A percentile compares a stretch with the other conserved stretches of the same genome.
Evolutionary conservation across 2,329 filamentous ascomycete genomes (phyloP).

Genomic region (Alternaria solani): DNA sequence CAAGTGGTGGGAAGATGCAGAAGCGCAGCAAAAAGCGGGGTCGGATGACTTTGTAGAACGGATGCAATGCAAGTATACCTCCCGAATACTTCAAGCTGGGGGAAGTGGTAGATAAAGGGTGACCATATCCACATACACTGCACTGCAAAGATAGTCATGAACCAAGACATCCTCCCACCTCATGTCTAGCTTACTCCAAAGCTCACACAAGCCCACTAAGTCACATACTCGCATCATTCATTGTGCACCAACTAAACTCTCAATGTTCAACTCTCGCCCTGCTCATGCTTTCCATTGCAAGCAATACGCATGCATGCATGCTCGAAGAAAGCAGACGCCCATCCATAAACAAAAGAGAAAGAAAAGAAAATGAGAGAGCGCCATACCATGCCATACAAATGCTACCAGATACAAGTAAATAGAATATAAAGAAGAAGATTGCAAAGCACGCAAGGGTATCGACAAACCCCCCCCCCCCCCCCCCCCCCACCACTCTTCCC

Average conservation of each 20-base stretch:
- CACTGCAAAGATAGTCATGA: not conserved
- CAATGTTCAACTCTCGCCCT: not conserved
- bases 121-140: not conserved
- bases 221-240: not conserved
- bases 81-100: not conserved
- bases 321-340: not conserved
- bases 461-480: constrained; percentile 16
- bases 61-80: not conserved
- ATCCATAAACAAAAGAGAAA: too few species aligned
- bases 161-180: too few species aligned
- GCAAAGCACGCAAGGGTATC: constrained; percentile 20
- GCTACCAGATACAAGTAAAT: constrained; percentile 15
- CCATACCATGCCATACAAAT: constrained; percentile 31
- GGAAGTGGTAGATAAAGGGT: not conserved
- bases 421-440: not conserved
- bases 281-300: too few species aligned
- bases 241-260: not conserved
- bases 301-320: not conserved
- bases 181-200: too few species aligned
- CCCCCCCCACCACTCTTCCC: too few species aligned
- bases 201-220: too few species aligned
- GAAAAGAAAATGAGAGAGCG: not conserved
- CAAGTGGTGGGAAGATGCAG: too few species aligned
- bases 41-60: not conserved
- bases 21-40: too few species aligned